Conservation (phyloP, 306 rosid species). For the Astragalus membranaceus region DNA sequence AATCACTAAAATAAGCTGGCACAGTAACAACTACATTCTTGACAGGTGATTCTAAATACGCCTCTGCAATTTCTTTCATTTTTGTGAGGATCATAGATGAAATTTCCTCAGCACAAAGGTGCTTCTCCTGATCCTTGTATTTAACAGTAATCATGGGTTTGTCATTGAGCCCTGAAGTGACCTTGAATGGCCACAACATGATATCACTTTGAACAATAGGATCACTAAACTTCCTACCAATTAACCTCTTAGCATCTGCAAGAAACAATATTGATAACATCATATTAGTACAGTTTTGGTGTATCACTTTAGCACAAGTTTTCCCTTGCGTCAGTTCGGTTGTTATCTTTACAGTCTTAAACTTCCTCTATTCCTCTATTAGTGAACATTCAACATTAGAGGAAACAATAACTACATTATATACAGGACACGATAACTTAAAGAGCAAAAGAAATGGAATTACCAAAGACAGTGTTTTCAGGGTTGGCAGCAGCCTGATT, state of each 20-base stretch:
- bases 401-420: too few species aligned
- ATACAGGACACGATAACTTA: too few species aligned
- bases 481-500: not conserved
- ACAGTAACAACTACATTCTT: not conserved
- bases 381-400: too few species aligned
- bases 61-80: not conserved
- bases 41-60: not conserved
- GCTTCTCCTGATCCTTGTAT: not conserved
- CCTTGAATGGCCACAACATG: not conserved
- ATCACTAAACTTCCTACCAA: too few species aligned
- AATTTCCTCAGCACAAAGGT: not conserved
- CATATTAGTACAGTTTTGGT: too few species aligned
- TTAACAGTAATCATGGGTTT: not conserved
- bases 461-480: not conserved
- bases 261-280: too few species aligned
- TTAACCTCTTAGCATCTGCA: too few species aligned
- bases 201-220: too few species aligned
- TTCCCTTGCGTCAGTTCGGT: too few species aligned
- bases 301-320: too few species aligned
- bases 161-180: not conserved
- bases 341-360: too few species aligned
- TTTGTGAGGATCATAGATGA: not conserved
- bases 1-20: not conserved
- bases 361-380: too few species aligned
- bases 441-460: not conserved